Percentiles rank a stretch among this genome's conserved stretches.
Conservation (phyloP, 768 basidiomycete genomes). For the Boletales sp. region DNA sequence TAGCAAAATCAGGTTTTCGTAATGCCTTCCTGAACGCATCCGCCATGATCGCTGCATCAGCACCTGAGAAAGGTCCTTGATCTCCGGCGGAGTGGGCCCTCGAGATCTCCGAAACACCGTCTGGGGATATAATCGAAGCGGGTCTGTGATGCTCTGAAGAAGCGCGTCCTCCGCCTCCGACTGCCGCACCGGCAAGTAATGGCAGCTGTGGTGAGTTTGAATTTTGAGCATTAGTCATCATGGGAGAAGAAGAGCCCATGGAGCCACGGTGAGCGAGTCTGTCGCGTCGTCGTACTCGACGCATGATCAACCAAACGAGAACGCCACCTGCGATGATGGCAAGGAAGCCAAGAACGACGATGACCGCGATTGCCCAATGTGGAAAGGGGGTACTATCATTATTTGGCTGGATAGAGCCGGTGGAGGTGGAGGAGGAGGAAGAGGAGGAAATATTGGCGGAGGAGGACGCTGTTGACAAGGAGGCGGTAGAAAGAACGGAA, state of each 20-base stretch:
- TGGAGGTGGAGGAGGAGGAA: constrained; percentile 19
- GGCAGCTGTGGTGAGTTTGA: constrained; percentile 45
- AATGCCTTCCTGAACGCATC: constrained; percentile 87
- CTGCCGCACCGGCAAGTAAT: constrained; percentile 35
- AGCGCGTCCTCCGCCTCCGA: constrained; percentile 31
- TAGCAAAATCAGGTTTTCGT: constrained; percentile 86
- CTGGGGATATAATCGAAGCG: constrained; percentile 48
- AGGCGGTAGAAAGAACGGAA: constrained; percentile 34
- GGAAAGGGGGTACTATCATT: constrained; percentile 52
- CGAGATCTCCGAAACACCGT: constrained; percentile 73
- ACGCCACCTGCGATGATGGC: constrained; percentile 70
- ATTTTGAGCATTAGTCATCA: constrained; percentile 65
- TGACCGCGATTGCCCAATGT: constrained; percentile 89
- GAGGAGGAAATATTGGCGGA: constrained; percentile 1
- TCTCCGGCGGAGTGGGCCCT: constrained; percentile 57
- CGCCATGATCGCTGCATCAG: constrained; percentile 91
- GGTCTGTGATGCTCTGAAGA: constrained; percentile 34
- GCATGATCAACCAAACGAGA: constrained; percentile 70
- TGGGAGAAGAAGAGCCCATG: constrained; percentile 77
- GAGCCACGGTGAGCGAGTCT: constrained; percentile 60
- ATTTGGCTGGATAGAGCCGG: constrained; percentile 43
- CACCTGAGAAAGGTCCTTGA: constrained; percentile 70
- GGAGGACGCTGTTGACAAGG: constrained; percentile 37
- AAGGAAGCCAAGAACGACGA: constrained; percentile 81
- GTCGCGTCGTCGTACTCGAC: constrained; percentile 56